Evolutionary conservation across 441 rosid species (phyloP).

Genomic region (Pelargonium citronellum): DNA sequence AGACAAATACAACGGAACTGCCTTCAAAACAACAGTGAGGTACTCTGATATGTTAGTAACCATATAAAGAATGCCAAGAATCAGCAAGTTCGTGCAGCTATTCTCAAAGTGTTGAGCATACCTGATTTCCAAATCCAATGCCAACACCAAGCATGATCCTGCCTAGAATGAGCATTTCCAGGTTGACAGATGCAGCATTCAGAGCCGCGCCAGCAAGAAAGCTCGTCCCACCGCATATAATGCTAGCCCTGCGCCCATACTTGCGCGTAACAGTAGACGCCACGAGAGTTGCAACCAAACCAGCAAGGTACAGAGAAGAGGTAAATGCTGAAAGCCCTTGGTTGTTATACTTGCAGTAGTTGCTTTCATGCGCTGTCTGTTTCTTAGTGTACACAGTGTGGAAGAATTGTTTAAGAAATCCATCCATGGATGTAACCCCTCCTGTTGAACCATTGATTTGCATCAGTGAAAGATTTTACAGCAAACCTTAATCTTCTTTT

Average conservation of each 20-base stretch:
- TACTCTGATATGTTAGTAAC: background rate
- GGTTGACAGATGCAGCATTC: conserved; percentile 59
- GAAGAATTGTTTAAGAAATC: conserved; percentile 69
- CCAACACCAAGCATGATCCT: conserved; percentile 85
- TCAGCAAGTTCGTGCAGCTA: background rate
- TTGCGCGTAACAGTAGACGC: conserved; percentile 71
- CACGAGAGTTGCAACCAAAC: conserved; percentile 63
- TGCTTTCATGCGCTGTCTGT: conserved; percentile 67
- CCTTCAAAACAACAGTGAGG: conserved; percentile 25
- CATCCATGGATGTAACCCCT: conserved; percentile 85
- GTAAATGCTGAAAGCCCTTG: conserved; percentile 83
- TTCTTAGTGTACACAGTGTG: conserved; percentile 51
- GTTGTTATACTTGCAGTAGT: conserved; percentile 81
- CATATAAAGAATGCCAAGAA: too few relatives aligned
- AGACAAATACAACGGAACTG: conserved; percentile 82
- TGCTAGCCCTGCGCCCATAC: conserved; percentile 73
- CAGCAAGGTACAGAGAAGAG: conserved; percentile 85
- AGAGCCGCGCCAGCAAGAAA: conserved; percentile 64
- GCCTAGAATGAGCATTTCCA: conserved; percentile 75
- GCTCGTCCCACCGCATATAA: conserved; percentile 72
- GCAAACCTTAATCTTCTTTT: too few relatives aligned
- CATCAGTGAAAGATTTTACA: background rate
- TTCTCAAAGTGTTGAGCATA: too few relatives aligned
- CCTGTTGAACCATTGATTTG: conserved; percentile 36
- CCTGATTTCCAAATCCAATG: conserved; percentile 95